Evolutionary conservation across 108 stramenopile genomes (phyloP), one percentile per base, ranked within the genome.

Genomic region (Schizochytrium sp.): DNA sequence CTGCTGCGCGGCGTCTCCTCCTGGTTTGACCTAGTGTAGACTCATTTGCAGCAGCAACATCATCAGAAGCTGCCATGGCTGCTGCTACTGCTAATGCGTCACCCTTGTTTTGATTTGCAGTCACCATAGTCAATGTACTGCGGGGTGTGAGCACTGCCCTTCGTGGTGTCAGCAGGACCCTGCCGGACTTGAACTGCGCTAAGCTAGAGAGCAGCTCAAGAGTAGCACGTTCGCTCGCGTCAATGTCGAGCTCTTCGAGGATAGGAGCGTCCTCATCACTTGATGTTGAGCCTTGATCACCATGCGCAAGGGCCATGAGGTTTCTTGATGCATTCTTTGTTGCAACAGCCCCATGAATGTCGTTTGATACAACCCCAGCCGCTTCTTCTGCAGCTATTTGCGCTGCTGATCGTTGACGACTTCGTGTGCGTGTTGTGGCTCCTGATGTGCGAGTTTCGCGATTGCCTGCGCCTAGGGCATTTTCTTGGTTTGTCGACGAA

Each of bases 221-320:
- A 8, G 64, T 69, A 38, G 64, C 64, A 7, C 64, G 64, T 15
- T 69, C 64, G 64, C 64, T 69, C 12, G 64, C 64, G 64, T 69
- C 64, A 0, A 69, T 69, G 15, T 69, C 64, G 2, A 69, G 64
- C 28, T 69, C 64, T 44, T 69, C 59, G 19, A 60, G 19, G 19
- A n/a, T n/a, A n/a, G 59, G 59, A 60, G 59, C 28, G 59, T 60
- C 59, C 0, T 17, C 19, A n/a, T 60, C 59, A n/a, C 28, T 60
- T 60, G 0, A n/a, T n/a, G 19, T 58, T 58, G 57, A 10, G 57
- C 57, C 17, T 58, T 58, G 13, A 17, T 58, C 57, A 17, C 57
- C 57, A 17, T 58, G 10, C 57, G 57, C 57, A 58, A 17, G 13
- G 57, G 57, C 17, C 57, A 17, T 17, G 57, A 17, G 13, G 57